phyloP scores from a whole-genome alignment of 371 early-diverging fungal species.

The Mucor lusitanicus region DNA sequence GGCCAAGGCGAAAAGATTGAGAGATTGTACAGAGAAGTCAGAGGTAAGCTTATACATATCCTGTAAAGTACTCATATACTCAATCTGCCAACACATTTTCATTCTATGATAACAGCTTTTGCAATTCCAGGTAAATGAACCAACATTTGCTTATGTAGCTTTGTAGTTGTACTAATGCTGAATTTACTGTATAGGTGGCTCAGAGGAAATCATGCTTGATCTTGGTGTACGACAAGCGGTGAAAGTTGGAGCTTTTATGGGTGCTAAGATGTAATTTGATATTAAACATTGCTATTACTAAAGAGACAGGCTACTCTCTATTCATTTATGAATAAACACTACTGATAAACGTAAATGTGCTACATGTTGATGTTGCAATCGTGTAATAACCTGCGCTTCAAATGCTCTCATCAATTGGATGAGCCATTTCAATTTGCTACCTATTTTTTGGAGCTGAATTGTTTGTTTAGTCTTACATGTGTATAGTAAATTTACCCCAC shows the following conservation, averaged over 20 bases:
- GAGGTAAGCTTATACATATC: neutral
- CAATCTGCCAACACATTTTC: neutral
- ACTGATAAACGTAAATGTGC: too few species aligned
- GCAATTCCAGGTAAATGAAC: slow-evolving; percentile 73
- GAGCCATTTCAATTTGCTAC: neutral
- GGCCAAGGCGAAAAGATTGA: slow-evolving; percentile 92
- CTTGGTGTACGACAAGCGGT: slow-evolving; percentile 78
- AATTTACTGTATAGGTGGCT: slow-evolving; percentile 47
- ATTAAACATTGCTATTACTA: neutral
- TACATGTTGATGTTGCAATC: too few species aligned
- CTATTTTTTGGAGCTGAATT: neutral
- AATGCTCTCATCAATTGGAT: neutral
- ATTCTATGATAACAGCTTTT: slow-evolving; percentile 52
- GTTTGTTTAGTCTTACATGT: neutral
- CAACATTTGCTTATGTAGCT: too few species aligned
- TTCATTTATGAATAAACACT: too few species aligned
- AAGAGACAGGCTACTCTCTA: neutral
- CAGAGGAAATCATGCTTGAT: slow-evolving; percentile 81
- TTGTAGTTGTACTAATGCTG: neutral
- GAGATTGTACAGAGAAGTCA: slow-evolving; percentile 84
- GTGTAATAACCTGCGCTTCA: neutral
- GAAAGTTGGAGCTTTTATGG: slow-evolving; percentile 73
- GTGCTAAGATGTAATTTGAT: slow-evolving; percentile 51
- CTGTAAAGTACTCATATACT: neutral
- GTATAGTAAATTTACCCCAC: neutral